Conservation (phyloP, 2,329 filamentous ascomycete genomes). For the Monosporascus sp. region DNA sequence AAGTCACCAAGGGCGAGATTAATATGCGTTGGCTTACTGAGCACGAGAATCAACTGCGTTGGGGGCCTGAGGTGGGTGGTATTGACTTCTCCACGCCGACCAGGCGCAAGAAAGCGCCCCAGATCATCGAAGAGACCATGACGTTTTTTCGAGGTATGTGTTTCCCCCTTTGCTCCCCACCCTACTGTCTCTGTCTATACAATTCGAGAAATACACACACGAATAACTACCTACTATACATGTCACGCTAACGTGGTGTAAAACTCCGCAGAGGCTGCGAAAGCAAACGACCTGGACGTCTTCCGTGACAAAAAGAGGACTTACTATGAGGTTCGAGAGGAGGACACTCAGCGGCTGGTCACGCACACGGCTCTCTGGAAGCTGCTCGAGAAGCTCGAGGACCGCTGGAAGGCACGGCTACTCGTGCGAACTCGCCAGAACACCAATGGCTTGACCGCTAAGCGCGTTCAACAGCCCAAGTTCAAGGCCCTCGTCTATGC, state of each 20-base stretch:
- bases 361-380: neutral
- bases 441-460: neutral
- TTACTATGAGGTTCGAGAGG: constrained; percentile 13
- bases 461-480: neutral
- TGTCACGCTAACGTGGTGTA: neutral
- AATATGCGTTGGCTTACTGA: neutral
- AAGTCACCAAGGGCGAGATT: neutral
- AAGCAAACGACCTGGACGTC: constrained; percentile 2
- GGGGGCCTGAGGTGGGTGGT: neutral
- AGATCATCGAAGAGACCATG: neutral
- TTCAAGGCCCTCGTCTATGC: neutral
- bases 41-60: neutral
- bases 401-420: neutral
- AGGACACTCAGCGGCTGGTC: neutral
- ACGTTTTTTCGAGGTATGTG: constrained; percentile 3
- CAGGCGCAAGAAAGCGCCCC: neutral
- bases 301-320: constrained; percentile 11
- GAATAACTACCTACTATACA: neutral
- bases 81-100: neutral
- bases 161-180: neutral
- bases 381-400: neutral
- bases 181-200: too few relatives aligned
- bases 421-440: neutral
- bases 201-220: neutral
- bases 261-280: constrained; percentile 9